phyloP scores from a whole-genome alignment of 2,329 filamentous ascomycete genomes.

The Paecilomyces fulvus region DNA sequence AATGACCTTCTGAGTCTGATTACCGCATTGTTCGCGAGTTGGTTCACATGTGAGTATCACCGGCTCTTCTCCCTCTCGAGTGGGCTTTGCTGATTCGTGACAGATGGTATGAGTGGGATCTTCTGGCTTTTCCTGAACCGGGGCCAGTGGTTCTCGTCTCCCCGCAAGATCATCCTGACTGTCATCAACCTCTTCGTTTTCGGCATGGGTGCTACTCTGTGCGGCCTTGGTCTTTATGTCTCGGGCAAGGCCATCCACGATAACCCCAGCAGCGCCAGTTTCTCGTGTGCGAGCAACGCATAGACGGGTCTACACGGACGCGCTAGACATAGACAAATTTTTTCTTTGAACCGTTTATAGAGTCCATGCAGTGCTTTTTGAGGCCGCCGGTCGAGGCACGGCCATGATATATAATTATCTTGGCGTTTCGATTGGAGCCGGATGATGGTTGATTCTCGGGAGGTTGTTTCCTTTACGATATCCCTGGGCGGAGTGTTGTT shows the following conservation, averaged over 20 bases:
- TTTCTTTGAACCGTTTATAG: not conserved
- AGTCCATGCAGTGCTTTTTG: not conserved
- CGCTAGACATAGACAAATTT: not conserved
- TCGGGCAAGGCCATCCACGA: conserved; percentile 21
- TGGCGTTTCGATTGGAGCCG: too few species aligned
- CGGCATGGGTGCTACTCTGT: conserved; percentile 14
- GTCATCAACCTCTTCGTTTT: conserved; percentile 33
- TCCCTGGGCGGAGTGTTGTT: not conserved
- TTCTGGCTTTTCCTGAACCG: conserved; percentile 38
- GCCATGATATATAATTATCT: not conserved
- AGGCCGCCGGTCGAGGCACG: not conserved
- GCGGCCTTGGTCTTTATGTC: conserved; percentile 24
- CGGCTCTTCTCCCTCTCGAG: not conserved
- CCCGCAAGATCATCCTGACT: conserved; percentile 34
- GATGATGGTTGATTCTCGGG: not conserved
- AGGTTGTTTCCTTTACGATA: not conserved
- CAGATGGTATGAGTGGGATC: conserved; percentile 25
- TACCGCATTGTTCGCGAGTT: conserved; percentile 54
- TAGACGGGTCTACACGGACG: not conserved
- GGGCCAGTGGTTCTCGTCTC: conserved; percentile 24
- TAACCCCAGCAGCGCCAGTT: conserved; percentile 15
- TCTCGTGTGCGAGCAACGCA: conserved; percentile 21
- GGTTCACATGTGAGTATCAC: conserved; percentile 51
- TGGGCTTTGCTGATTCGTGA: not conserved
- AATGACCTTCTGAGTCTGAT: conserved; percentile 58